These are phyloP conservation scores for Coniella vitis DNA, from an alignment of 2,329 filamentous ascomycete species.

Conservation along the genomic window DNA sequence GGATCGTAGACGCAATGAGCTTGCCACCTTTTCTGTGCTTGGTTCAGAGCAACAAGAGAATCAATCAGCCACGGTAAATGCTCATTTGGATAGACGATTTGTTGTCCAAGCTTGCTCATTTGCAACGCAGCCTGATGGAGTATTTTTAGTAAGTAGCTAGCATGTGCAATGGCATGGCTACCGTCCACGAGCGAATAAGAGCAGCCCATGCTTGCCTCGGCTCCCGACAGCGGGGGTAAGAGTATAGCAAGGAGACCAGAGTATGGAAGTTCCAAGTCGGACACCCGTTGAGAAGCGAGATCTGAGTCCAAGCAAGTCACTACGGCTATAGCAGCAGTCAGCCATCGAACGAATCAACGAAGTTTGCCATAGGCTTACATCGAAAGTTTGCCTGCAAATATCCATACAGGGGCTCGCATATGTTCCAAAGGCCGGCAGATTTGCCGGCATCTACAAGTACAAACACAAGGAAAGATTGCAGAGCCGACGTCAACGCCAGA, in stretches of 20 bases:
- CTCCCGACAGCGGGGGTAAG: constrained; percentile 20
- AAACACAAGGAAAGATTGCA: constrained; percentile 47
- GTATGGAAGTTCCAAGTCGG: constrained; percentile 33
- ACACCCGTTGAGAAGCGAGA: background rate
- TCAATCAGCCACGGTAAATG: constrained; percentile 45
- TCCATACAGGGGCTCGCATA: constrained; percentile 35
- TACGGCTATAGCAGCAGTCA: constrained; percentile 17
- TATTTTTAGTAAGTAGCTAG: constrained; percentile 36
- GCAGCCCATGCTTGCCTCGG: constrained; percentile 23
- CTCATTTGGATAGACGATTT: constrained; percentile 30
- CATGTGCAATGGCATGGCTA: constrained; percentile 41
- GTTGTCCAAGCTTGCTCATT: constrained; percentile 26
- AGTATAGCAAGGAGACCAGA: constrained; percentile 26
- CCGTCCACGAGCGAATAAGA: constrained; percentile 34
- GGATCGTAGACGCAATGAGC: constrained; percentile 25
- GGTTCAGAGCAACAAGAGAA: constrained; percentile 35
- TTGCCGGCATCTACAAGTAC: constrained; percentile 39
- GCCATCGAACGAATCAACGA: constrained; percentile 16
- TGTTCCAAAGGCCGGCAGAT: constrained; percentile 40
- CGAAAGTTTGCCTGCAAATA: constrained; percentile 44
- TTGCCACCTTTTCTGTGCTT: constrained; percentile 33
- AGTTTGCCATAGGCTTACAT: constrained; percentile 33
- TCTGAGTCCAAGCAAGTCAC: constrained; percentile 15
- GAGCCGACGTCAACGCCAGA: constrained; percentile 38
- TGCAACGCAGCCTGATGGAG: constrained; percentile 34